A percentile compares a stretch with the other conserved stretches of the same genome.
phyloP scores from a whole-genome alignment of 1,284 basidiomycete species.

The Boletus subluridellus region DNA sequence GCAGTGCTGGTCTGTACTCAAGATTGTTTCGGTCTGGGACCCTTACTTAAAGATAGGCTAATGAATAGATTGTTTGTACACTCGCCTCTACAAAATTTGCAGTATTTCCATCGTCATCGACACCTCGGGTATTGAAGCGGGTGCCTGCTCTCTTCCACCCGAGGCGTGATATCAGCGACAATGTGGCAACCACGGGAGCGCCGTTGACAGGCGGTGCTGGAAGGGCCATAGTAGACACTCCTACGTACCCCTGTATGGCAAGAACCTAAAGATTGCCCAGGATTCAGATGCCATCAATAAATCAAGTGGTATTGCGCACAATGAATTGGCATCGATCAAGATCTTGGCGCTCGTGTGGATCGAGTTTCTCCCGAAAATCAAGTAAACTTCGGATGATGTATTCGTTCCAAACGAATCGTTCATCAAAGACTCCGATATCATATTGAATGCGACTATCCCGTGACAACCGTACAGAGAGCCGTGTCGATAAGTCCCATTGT shows the following conservation, averaged over 20 bases:
- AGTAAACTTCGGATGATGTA: constrained; percentile 77
- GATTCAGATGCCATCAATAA: constrained; percentile 27
- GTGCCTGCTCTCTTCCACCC: constrained; percentile 97
- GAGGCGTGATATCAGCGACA: constrained; percentile 82
- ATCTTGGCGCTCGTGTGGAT: constrained; percentile 62
- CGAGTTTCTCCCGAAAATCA: constrained; percentile 76
- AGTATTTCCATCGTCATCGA: constrained; percentile 96
- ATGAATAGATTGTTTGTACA: constrained; percentile 12
- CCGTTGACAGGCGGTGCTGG: constrained; percentile 72
- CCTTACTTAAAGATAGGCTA: constrained; percentile 5
- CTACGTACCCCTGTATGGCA: constrained; percentile 91
- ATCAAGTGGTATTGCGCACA: constrained; percentile 44
- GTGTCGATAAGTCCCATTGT: constrained; percentile 85
- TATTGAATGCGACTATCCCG: constrained; percentile 46
- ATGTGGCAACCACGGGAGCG: constrained; percentile 59
- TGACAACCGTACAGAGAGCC: constrained; percentile 65
- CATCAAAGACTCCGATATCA: constrained; percentile 69
- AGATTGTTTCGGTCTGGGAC: constrained; percentile 81
- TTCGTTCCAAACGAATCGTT: constrained; percentile 86
- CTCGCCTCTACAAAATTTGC: constrained; percentile 95
- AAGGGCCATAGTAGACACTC: constrained; percentile 65
- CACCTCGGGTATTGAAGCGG: constrained; percentile 93
- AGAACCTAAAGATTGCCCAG: constrained; percentile 55
- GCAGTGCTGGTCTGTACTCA: constrained; percentile 79
- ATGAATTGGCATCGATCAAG: constrained; percentile 78